These are phyloP conservation scores for Papiliotrema terrestris DNA, from an alignment of 1,284 basidiomycete genomes.

Conservation along the genomic window DNA sequence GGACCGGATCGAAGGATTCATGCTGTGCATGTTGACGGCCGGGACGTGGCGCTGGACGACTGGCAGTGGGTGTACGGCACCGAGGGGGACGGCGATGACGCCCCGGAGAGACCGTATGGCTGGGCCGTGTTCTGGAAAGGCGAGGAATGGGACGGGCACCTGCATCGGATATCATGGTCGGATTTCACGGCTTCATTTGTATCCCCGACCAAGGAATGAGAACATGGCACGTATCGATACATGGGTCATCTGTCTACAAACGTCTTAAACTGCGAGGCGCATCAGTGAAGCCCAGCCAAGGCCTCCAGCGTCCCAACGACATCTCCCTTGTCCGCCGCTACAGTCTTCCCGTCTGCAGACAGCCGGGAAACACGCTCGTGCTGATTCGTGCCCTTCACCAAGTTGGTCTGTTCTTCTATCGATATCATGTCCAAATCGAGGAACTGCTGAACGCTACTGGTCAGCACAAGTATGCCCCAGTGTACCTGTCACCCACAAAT, in stretches of 20 bases:
- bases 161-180: constrained; percentile 24
- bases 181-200: constrained; percentile 13
- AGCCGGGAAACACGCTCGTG: constrained; percentile 33
- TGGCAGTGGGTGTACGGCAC: constrained; percentile 27
- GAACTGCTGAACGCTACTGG: constrained; percentile 60
- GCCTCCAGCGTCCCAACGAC: constrained; percentile 39
- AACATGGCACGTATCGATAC: background rate
- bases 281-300: constrained; percentile 34
- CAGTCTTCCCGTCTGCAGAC: constrained; percentile 9
- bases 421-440: constrained; percentile 47
- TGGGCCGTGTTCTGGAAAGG: constrained; percentile 35
- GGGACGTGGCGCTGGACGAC: constrained; percentile 21
- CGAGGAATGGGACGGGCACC: constrained; percentile 6
- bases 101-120: constrained; percentile 10
- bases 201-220: background rate
- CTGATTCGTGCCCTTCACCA: constrained; percentile 32
- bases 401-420: constrained; percentile 15
- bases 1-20: constrained; percentile 9
- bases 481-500: constrained; percentile 54
- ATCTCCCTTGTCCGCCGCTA: constrained; percentile 22
- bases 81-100: background rate
- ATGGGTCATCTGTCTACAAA: background rate
- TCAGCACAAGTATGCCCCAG: no score
- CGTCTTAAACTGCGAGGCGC: background rate
- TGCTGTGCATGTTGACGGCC: constrained; percentile 31